A percentile compares a stretch with the other conserved stretches of the same genome.
These are phyloP conservation scores for Trichomonascaceae sp. DNA, from an alignment of 1,139 yeast species.

Conservation along the genomic window DNA sequence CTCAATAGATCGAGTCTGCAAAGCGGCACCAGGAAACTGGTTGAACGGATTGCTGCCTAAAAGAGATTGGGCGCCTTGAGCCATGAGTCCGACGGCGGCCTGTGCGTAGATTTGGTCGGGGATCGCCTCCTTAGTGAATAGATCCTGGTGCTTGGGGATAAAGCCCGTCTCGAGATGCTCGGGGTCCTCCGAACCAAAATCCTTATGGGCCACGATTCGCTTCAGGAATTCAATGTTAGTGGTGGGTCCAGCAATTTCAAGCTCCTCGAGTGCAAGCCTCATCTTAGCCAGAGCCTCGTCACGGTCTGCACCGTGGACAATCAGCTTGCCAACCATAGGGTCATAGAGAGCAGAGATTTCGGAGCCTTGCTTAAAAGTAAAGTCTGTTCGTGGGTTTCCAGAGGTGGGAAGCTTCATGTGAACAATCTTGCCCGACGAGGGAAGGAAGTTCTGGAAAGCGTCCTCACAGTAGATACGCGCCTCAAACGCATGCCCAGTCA, in stretches of 20 bases:
- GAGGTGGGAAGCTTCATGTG: conserved; percentile 19
- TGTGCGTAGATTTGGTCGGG: conserved; percentile 20
- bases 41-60: conserved; percentile 4
- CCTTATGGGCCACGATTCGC: conserved; percentile 16
- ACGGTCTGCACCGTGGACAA: conserved; percentile 21
- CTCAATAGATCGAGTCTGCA: conserved; percentile 6
- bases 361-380: conserved; percentile 19
- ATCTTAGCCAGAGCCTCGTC: conserved; percentile 22
- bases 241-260: conserved; percentile 25
- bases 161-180: conserved; percentile 23
- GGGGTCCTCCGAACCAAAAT: conserved; percentile 21
- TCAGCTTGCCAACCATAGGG: conserved; percentile 27
- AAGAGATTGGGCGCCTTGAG: conserved; percentile 5
- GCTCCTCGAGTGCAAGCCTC: conserved; percentile 19
- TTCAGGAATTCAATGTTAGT: conserved; percentile 24
- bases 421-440: conserved; percentile 22
- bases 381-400: conserved; percentile 21
- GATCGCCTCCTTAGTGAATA: conserved; percentile 12
- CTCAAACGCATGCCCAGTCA: conserved; percentile 24
- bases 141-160: conserved; percentile 19
- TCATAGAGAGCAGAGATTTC: conserved; percentile 24
- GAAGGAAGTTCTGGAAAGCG: conserved; percentile 23
- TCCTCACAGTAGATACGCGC: conserved; percentile 26
- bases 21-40: conserved; percentile 7
- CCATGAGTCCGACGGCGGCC: conserved; percentile 20